Evolutionary conservation across 2,329 filamentous ascomycete species (phyloP).

Genomic region (Penicillium sp.): DNA sequence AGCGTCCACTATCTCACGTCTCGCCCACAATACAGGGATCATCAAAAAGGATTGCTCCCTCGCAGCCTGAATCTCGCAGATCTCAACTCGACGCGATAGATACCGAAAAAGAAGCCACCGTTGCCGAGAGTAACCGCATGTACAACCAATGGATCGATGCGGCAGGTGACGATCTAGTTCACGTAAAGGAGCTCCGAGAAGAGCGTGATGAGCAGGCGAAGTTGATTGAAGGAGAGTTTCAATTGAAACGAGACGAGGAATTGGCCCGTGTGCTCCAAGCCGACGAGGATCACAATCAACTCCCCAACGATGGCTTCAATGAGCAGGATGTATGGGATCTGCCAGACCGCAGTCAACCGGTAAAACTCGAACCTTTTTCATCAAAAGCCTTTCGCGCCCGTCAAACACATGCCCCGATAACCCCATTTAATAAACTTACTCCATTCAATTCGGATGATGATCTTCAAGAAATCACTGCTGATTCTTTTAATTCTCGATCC

Average conservation of each 20-base stretch:
- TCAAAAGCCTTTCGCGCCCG: not conserved
- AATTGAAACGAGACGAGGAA: slow-evolving; percentile 35
- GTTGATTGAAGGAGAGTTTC: slow-evolving; percentile 12
- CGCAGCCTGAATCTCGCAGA: slow-evolving; percentile 5
- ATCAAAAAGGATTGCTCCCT: slow-evolving; percentile 16
- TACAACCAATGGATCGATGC: slow-evolving; percentile 11
- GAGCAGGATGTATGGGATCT: slow-evolving; percentile 9
- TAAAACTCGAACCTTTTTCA: not conserved
- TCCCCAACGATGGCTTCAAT: not conserved
- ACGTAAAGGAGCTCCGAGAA: slow-evolving; percentile 26
- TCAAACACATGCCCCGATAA: not conserved
- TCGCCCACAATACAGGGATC: slow-evolving; percentile 8
- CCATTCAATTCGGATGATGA: slow-evolving; percentile 28
- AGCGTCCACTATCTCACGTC: slow-evolving; percentile 16
- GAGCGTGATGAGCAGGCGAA: slow-evolving; percentile 27
- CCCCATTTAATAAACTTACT: not conserved
- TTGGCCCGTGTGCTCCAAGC: slow-evolving; percentile 41
- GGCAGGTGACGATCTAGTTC: not conserved
- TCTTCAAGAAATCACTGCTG: slow-evolving; percentile 25
- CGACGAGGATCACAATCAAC: slow-evolving; percentile 10
- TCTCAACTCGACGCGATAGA: slow-evolving; percentile 11
- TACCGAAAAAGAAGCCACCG: slow-evolving; percentile 1
- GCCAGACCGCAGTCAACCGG: slow-evolving; percentile 12
- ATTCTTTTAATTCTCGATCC: slow-evolving; percentile 10
- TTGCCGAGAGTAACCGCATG: slow-evolving; percentile 2